These are phyloP conservation scores for Apiospora aurea DNA, from an alignment of 2,329 filamentous ascomycete species.

Conservation along the genomic window DNA sequence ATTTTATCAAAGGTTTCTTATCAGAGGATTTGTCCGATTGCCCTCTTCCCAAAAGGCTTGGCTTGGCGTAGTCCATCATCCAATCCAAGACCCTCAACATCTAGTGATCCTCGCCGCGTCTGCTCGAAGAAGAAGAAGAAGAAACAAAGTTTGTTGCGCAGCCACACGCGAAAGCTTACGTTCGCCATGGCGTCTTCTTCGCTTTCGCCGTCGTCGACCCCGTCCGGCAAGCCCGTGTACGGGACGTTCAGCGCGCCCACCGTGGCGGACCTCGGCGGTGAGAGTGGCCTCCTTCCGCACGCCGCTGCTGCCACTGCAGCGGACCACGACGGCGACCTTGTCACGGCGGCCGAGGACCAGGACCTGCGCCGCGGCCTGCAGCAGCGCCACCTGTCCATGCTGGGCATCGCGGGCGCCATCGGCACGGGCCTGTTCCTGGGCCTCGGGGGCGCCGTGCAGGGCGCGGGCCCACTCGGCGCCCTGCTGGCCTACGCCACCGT, in stretches of 20 bases:
- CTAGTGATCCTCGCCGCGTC: neutral
- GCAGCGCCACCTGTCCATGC: conserved; percentile 66
- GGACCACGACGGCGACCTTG: conserved; percentile 50
- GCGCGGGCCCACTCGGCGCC: conserved; percentile 68
- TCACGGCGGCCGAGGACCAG: conserved; percentile 56
- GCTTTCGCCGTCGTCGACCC: neutral
- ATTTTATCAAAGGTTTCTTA: neutral
- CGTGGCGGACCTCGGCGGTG: neutral
- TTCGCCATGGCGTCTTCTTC: conserved; percentile 4
- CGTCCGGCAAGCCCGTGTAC: neutral
- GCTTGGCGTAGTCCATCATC: neutral
- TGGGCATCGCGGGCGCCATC: conserved; percentile 75
- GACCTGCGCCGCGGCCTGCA: conserved; percentile 57
- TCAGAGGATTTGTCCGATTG: neutral
- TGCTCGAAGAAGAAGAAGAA: neutral
- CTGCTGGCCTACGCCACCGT: conserved; percentile 75
- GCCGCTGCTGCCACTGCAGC: too few relatives aligned
- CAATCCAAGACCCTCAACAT: neutral
- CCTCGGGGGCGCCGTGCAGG: conserved; percentile 61
- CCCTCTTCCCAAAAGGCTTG: neutral
- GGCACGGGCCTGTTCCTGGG: conserved; percentile 79
- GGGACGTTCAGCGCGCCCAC: conserved; percentile 3
- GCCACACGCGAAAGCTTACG: neutral
- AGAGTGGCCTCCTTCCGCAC: conserved; percentile 4
- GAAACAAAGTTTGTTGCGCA: neutral